Conservation (phyloP, 2,329 filamentous ascomycete genomes). For the Apiospora arundinis region DNA sequence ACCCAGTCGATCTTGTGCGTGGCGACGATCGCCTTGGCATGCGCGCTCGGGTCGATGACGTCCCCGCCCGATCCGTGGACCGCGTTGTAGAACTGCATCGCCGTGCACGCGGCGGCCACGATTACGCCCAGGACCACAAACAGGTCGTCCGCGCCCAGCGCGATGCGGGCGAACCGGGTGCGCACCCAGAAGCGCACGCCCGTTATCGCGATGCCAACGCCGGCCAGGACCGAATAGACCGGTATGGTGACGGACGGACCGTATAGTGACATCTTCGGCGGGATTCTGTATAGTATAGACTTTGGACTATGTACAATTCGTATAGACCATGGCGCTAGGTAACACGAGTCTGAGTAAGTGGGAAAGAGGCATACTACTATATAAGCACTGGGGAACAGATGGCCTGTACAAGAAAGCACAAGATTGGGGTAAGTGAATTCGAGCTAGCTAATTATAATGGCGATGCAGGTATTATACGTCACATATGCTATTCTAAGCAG, state of each 20-base stretch:
- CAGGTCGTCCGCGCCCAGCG: background rate
- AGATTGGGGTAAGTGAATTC: background rate
- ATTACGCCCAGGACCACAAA: background rate
- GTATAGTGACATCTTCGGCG: background rate
- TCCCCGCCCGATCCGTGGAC: background rate
- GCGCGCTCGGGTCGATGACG: background rate
- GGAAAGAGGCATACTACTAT: background rate
- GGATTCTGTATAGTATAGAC: background rate
- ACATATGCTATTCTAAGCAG: background rate
- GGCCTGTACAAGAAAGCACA: background rate
- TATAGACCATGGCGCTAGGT: too few relatives aligned
- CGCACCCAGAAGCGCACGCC: constrained; percentile 20
- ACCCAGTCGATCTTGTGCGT: constrained; percentile 25
- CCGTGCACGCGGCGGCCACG: background rate
- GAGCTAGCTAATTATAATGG: background rate
- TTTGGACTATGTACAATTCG: too few relatives aligned
- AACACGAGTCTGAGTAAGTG: background rate
- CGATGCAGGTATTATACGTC: background rate
- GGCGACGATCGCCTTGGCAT: background rate
- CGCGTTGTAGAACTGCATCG: constrained; percentile 2
- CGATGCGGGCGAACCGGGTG: background rate
- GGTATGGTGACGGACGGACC: background rate
- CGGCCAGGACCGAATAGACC: constrained; percentile 11
- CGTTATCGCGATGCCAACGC: background rate
- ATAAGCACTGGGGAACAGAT: background rate